Evolutionary conservation across 2,329 filamentous ascomycete species (phyloP), one percentile per base, ranked within the genome.

Genomic region (Trichophyton benhamiae): DNA sequence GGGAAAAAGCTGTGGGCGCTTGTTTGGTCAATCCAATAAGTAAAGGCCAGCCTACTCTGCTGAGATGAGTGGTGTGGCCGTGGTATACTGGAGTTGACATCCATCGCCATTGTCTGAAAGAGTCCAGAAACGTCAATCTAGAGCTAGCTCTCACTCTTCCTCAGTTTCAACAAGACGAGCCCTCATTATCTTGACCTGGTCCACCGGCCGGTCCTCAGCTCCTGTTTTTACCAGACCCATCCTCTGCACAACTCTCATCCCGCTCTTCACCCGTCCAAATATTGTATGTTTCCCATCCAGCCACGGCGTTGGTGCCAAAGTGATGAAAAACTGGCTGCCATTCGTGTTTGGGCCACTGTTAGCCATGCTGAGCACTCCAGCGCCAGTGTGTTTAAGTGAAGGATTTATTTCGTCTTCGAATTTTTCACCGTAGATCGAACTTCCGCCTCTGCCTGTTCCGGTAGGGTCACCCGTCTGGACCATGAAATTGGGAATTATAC

Each of bases 261-360:
- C 94, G 60, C 76, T 83, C 77, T 88, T 91, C 44, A 99, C 91
- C 60, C 92, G 79, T 0, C 94, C 94, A 72, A 99, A 99, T 67
- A 99, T 95, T 9, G 91, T 95, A 74, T 99, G 92, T 75, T 96
- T 96, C 22, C 91, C 91, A 75, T 99, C 94, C 63, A 99, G 77
- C 92, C 92, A 97, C 0, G 94, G 94, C 15, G 94, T 92, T 3
- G 92, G 92, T 6, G 91, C 92, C 38, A 97, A 80, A 0, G 94
- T 97, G 67, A 99, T 85, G 72, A 97, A 97, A 76, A 97, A 99
- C 76, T 97, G 94, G 62, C 85, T 89, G 22, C 92, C 92, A 74
- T 97, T 97, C 41, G 92, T 95, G 74, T 97, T 85, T 7, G 89
- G 89, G 0, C 94, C 94, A 15, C 86, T 85, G 76, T 99, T 99